Conservation (phyloP, 345 rosid species). For the Citrus reticulata region DNA sequence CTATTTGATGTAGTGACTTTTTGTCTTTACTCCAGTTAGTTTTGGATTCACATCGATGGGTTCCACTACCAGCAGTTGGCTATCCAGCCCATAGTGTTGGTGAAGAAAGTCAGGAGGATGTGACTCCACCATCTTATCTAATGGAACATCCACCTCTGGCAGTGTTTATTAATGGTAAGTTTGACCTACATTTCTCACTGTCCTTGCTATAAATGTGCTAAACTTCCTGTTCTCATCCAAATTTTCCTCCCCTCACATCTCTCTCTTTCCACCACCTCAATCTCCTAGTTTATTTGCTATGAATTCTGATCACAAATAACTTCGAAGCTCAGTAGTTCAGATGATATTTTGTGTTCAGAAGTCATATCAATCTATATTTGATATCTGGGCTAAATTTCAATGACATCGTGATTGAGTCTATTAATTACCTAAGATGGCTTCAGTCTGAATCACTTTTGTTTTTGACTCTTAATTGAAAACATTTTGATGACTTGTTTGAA, state of each 20-base stretch:
- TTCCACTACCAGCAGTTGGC: slow-evolving; percentile 88
- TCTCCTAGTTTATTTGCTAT: not conserved
- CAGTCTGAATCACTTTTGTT: not conserved
- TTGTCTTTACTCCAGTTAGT: slow-evolving; percentile 66
- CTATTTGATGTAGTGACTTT: slow-evolving; percentile 22
- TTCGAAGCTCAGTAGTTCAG: not conserved
- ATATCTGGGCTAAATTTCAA: not conserved
- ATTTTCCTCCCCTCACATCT: not conserved
- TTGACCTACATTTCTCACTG: slow-evolving; percentile 1
- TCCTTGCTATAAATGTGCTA: not conserved
- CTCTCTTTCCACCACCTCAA: too few relatives aligned
- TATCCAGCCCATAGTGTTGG: slow-evolving; percentile 53
- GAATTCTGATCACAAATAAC: not conserved
- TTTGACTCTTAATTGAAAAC: not conserved
- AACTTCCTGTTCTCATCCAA: not conserved
- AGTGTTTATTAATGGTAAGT: slow-evolving; percentile 82
- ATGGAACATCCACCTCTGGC: slow-evolving; percentile 99
- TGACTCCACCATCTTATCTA: slow-evolving; percentile 85
- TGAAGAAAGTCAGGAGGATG: slow-evolving; percentile 80
- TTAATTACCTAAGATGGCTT: not conserved
- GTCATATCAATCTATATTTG: not conserved
- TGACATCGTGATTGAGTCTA: not conserved
- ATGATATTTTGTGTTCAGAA: not conserved
- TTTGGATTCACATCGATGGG: slow-evolving; percentile 97
- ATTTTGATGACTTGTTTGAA: not conserved